phyloP scores from a whole-genome alignment of 2,329 filamentous ascomycete species.

The Fusarium equiseti region DNA sequence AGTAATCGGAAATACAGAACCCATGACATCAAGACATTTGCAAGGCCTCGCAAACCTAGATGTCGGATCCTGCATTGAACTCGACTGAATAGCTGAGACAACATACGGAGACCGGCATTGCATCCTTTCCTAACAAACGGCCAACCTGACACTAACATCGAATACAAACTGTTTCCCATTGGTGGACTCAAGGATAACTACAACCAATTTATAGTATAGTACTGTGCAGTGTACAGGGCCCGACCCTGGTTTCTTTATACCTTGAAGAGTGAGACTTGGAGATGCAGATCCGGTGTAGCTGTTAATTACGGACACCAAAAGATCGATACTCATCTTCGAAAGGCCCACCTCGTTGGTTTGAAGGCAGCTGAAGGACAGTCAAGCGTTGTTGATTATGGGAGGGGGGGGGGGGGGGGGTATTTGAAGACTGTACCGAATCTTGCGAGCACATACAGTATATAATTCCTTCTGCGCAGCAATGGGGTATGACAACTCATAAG shows the following conservation, averaged over 20 bases:
- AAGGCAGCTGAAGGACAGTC: constrained; percentile 12
- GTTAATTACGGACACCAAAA: constrained; percentile 23
- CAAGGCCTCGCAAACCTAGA: constrained; percentile 10
- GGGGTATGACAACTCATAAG: constrained; percentile 15
- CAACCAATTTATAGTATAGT: neutral
- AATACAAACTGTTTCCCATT: constrained; percentile 7
- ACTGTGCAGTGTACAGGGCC: neutral
- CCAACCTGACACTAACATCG: neutral
- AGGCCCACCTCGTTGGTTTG: constrained; percentile 18
- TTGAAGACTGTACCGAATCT: neutral
- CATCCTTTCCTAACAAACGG: neutral
- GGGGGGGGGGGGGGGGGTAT: constrained; percentile 18
- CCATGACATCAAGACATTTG: constrained; percentile 16
- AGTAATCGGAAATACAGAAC: constrained; percentile 29
- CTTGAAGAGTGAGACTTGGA: constrained; percentile 2
- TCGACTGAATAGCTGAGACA: constrained; percentile 15
- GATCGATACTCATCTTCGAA: constrained; percentile 10
- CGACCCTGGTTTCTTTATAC: constrained; percentile 1
- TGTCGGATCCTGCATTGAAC: constrained; percentile 5
- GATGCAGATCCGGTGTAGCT: constrained; percentile 27
- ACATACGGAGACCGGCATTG: constrained; percentile 4
- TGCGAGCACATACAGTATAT: neutral
- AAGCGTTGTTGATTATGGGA: constrained; percentile 9
- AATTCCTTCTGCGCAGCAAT: constrained; percentile 7
- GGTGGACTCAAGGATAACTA: neutral